These are phyloP conservation scores for Stephanodiscus triporus DNA, from an alignment of 108 stramenopile species.

Conservation along the genomic window DNA sequence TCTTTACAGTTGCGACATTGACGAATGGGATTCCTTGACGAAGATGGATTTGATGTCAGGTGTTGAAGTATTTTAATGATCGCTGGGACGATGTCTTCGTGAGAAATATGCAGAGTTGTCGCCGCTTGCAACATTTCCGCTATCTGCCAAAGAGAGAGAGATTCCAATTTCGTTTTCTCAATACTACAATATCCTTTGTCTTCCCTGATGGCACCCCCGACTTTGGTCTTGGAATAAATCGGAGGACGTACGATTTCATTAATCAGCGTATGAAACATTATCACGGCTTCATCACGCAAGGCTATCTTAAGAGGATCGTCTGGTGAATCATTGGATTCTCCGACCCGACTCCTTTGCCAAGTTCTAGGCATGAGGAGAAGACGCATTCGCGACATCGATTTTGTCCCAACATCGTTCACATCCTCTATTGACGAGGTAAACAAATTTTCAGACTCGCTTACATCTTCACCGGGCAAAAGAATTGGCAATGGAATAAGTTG, in stretches of 20 bases:
- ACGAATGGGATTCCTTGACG: neutral
- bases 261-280: slow-evolving; percentile 40
- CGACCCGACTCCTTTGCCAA: neutral
- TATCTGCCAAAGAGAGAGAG: slow-evolving; percentile 23
- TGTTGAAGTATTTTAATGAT: slow-evolving; percentile 18
- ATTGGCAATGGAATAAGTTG: slow-evolving; percentile 1
- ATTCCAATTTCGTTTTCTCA: slow-evolving; percentile 19
- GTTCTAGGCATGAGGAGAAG: neutral
- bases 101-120: slow-evolving; percentile 19
- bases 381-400: neutral
- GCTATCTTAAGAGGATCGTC: neutral
- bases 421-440: neutral
- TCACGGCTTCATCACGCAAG: slow-evolving; percentile 33
- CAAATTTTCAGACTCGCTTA: neutral
- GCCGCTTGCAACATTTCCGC: slow-evolving; percentile 36
- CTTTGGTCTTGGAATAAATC: neutral
- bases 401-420: neutral
- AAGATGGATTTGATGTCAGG: slow-evolving; percentile 52
- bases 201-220: neutral
- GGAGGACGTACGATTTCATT: slow-evolving; percentile 33
- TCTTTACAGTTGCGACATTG: slow-evolving; percentile 26
- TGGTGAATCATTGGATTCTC: neutral
- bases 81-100: slow-evolving; percentile 20
- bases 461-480: slow-evolving; percentile 10
- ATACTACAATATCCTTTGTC: neutral